Conservation (phyloP, 2,329 filamentous ascomycete species). For the Colletotrichum sidae region DNA sequence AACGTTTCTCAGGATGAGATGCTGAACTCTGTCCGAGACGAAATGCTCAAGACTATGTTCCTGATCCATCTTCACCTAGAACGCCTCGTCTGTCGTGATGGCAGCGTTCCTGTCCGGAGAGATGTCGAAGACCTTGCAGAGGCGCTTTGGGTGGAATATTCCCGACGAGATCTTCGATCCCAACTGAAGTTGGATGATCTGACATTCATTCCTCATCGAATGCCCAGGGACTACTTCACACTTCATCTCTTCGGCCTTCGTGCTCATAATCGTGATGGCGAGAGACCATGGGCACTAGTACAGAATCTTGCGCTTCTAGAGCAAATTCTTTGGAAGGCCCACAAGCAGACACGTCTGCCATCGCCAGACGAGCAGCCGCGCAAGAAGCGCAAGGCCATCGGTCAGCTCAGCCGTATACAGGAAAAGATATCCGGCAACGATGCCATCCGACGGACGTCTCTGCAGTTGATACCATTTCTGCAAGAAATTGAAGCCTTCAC, state of each 20-base stretch:
- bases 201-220: slow-evolving; percentile 62
- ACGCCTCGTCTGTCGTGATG: slow-evolving; percentile 60
- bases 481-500: slow-evolving; percentile 58
- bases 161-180: slow-evolving; percentile 75
- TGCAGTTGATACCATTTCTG: slow-evolving; percentile 70
- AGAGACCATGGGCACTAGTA: slow-evolving; percentile 71
- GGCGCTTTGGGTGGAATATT: slow-evolving; percentile 82
- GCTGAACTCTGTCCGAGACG: slow-evolving; percentile 75
- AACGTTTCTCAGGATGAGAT: slow-evolving; percentile 70
- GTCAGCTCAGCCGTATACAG: slow-evolving; percentile 58
- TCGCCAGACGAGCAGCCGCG: slow-evolving; percentile 58
- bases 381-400: slow-evolving; percentile 61
- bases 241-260: slow-evolving; percentile 65
- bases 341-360: slow-evolving; percentile 42
- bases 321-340: slow-evolving; percentile 50
- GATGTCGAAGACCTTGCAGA: slow-evolving; percentile 76
- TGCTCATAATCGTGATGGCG: slow-evolving; percentile 63
- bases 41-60: slow-evolving; percentile 80
- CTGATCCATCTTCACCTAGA: slow-evolving; percentile 74
- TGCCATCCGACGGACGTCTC: slow-evolving; percentile 60
- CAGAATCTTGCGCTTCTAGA: slow-evolving; percentile 71
- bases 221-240: slow-evolving; percentile 58
- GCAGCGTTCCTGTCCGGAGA: slow-evolving; percentile 52
- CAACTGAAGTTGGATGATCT: slow-evolving; percentile 85
- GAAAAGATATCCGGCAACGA: slow-evolving; percentile 60